Evolutionary conservation across 116 monocot genomes (phyloP), one percentile per base, ranked within the genome.

Genomic region (Dioscorea cayenensis): DNA sequence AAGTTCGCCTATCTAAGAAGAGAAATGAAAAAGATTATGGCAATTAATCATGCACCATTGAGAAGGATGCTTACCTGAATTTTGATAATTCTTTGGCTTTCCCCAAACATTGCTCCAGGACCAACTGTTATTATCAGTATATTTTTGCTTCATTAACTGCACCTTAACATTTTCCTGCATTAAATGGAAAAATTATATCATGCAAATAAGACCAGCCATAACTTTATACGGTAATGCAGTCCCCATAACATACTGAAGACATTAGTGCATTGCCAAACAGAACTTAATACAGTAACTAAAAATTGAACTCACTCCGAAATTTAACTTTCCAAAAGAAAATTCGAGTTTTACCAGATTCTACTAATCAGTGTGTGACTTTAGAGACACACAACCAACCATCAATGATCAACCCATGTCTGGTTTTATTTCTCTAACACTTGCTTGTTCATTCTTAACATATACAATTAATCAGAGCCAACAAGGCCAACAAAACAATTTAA

Each of bases 51-150:
- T 35, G 4, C 2, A n/a, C 7, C 7, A 23, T 37, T 67, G 5
- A 12, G 43, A 43, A 19, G 38, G 49, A 66, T 27, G 28, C 21
- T 55, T 88, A 97, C 96, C 96, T 77, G 84, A 77, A 55, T 50
- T 77, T 78, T 86, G 74, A 65, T 84, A 73, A 25, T 78, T 72
- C 23, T 84, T 86, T 66, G 73, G 74, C 18, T 77, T 83, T 68
- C 90, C 88, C 96, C 93, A 97, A 59, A 97, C 35, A 69, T 90
- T 76, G 60, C 77, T 86, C 93, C 96, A 97, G 65, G 90, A 72
- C 12, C 71, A 80, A 65, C 43, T 70, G n/a, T n/a, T n/a, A 32
- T 77, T 77, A 69, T 71, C 78, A 20, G 84, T 76, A 72, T 73
- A 79, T n/a, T 89, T 80, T 68, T 86, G 65, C 23, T 84, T 88